Percentiles rank a stretch among this genome's conserved stretches.
Conservation (phyloP, 345 rosid species). For the Chamaenerion angustifolium region DNA sequence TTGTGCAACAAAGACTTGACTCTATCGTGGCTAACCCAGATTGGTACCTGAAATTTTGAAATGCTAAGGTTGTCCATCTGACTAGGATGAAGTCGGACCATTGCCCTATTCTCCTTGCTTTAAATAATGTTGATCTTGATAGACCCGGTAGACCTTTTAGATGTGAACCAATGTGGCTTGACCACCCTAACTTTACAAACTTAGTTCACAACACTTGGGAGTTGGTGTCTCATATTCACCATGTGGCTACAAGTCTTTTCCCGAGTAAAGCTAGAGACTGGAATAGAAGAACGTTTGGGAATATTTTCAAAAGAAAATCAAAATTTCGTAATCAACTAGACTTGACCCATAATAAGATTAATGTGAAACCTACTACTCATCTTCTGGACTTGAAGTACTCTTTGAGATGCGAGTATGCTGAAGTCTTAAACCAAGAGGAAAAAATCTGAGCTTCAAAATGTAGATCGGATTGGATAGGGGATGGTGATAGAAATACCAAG, state of each 20-base stretch:
- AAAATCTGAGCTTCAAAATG: too few species aligned
- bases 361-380: not conserved
- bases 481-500: too few species aligned
- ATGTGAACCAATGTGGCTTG: not conserved
- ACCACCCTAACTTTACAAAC: not conserved
- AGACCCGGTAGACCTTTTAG: not conserved
- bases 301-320: too few species aligned
- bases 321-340: not conserved
- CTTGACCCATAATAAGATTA: too few species aligned
- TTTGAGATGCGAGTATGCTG: too few species aligned
- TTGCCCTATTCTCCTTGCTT: too few species aligned
- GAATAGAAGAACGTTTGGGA: not conserved
- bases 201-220: not conserved
- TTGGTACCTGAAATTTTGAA: not conserved
- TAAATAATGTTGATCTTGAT: not conserved
- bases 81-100: not conserved
- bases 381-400: too few species aligned
- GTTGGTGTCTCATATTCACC: not conserved
- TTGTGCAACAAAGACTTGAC: not conserved
- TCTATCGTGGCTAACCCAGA: not conserved
- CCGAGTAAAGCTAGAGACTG: not conserved
- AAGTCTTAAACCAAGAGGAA: too few species aligned
- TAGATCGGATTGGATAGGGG: too few species aligned
- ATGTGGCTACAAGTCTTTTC: not conserved
- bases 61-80: not conserved